Conservation (phyloP, 2,329 filamentous ascomycete species). For the Botrytis elliptica region DNA sequence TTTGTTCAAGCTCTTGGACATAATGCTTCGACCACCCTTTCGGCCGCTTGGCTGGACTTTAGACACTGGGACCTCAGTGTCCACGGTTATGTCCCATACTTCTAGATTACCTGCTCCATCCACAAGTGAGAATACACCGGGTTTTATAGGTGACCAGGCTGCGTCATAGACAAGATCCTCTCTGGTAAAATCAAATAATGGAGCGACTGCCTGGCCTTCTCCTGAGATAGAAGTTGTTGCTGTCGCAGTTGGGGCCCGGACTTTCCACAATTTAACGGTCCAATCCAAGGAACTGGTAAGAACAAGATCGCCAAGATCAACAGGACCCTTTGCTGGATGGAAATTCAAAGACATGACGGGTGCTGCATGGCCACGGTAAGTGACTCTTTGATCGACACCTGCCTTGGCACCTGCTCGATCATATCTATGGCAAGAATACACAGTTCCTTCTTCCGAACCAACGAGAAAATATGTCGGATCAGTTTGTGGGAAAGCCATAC, state of each 20-base stretch:
- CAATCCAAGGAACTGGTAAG: constrained; percentile 92
- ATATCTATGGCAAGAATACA: constrained; percentile 95
- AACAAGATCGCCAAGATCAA: constrained; percentile 92
- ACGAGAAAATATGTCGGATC: constrained; percentile 98
- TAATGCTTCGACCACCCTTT: constrained; percentile 63
- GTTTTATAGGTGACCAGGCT: constrained; percentile 90
- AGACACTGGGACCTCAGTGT: constrained; percentile 88
- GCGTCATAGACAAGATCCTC: constrained; percentile 98
- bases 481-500: constrained; percentile 88
- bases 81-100: constrained; percentile 90
- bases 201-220: constrained; percentile 56
- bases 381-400: constrained; percentile 84
- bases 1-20: constrained; percentile 89
- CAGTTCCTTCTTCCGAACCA: constrained; percentile 93
- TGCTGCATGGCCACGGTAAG: constrained; percentile 86
- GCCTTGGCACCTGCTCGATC: constrained; percentile 96
- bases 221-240: constrained; percentile 53
- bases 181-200: constrained; percentile 84
- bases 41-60: constrained; percentile 70
- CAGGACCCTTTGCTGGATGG: constrained; percentile 85
- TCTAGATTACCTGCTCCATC: constrained; percentile 91
- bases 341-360: constrained; percentile 97
- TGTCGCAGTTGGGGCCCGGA: constrained; percentile 74
- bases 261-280: constrained; percentile 97
- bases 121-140: constrained; percentile 90